Conservation (phyloP, 305 asterid genomes). For the Stenogyne calaminthoides region DNA sequence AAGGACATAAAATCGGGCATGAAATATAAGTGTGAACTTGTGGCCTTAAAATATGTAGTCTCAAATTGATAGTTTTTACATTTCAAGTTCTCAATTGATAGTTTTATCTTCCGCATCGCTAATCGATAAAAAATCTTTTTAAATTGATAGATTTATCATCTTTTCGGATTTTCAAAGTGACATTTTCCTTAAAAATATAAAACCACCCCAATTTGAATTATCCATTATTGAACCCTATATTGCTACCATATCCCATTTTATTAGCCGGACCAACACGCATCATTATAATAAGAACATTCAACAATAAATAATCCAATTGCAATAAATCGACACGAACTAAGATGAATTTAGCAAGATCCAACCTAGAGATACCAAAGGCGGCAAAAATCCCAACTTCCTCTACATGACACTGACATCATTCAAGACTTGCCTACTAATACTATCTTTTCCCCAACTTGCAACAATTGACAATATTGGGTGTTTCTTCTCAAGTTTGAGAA, state of each 20-base stretch:
- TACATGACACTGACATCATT: background rate
- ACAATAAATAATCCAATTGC: background rate
- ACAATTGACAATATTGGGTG: conserved; percentile 9
- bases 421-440: background rate
- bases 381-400: background rate
- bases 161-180: too few species aligned
- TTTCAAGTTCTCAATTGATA: too few species aligned
- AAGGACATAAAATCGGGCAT: too few species aligned
- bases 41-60: too few species aligned
- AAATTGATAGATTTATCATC: too few species aligned
- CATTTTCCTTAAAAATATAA: too few species aligned
- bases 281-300: background rate
- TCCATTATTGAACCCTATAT: too few species aligned
- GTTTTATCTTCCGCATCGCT: too few species aligned
- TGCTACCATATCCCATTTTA: background rate
- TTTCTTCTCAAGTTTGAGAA: background rate
- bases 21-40: too few species aligned
- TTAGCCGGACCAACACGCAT: background rate
- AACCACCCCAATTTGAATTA: too few species aligned
- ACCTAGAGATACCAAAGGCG: background rate
- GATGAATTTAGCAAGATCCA: background rate
- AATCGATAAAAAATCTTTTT: too few species aligned
- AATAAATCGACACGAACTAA: background rate
- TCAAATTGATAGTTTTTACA: too few species aligned
- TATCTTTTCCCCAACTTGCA: background rate